Percentiles rank a stretch among this genome's conserved stretches.
These are phyloP conservation scores for Cryoendolithus antarcticus DNA, from an alignment of 2,329 filamentous ascomycete genomes.

Conservation along the genomic window DNA sequence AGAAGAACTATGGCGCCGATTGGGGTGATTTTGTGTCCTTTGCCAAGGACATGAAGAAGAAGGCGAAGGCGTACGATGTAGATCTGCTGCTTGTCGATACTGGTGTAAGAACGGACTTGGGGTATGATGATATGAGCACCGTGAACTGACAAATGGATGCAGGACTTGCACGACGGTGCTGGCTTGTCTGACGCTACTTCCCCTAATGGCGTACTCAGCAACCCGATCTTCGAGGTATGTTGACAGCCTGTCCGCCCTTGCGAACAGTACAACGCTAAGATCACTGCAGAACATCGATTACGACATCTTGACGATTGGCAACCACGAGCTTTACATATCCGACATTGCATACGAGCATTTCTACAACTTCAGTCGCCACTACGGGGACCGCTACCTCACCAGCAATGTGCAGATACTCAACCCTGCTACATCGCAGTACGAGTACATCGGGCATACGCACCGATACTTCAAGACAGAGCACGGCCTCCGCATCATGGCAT, in stretches of 20 bases:
- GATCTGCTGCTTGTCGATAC: slow-evolving; percentile 51
- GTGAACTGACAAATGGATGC: not conserved
- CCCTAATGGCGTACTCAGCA: slow-evolving; percentile 44
- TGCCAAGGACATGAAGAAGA: slow-evolving; percentile 46
- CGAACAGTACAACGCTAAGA: no score
- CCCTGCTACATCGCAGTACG: slow-evolving; percentile 29
- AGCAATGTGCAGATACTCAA: slow-evolving; percentile 41
- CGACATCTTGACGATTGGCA: slow-evolving; percentile 38
- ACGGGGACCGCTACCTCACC: slow-evolving; percentile 41
- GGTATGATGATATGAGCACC: not conserved
- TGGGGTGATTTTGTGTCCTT: slow-evolving; percentile 56
- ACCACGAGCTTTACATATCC: slow-evolving; percentile 54
- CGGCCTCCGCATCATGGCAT: slow-evolving; percentile 40
- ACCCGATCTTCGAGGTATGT: slow-evolving; percentile 34
- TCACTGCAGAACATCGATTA: slow-evolving; percentile 33
- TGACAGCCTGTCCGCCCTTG: no score
- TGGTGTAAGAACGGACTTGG: slow-evolving; percentile 25
- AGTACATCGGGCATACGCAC: slow-evolving; percentile 37
- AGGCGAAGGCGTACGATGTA: slow-evolving; percentile 43
- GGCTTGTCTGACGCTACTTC: slow-evolving; percentile 49
- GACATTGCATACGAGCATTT: slow-evolving; percentile 52
- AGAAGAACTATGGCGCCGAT: slow-evolving; percentile 52
- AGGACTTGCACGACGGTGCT: slow-evolving; percentile 55
- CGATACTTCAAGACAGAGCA: slow-evolving; percentile 40
- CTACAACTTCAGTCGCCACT: slow-evolving; percentile 45